phyloP scores from a whole-genome alignment of 495 filamentous ascomycete species.

The Bathelium albidoporum region DNA sequence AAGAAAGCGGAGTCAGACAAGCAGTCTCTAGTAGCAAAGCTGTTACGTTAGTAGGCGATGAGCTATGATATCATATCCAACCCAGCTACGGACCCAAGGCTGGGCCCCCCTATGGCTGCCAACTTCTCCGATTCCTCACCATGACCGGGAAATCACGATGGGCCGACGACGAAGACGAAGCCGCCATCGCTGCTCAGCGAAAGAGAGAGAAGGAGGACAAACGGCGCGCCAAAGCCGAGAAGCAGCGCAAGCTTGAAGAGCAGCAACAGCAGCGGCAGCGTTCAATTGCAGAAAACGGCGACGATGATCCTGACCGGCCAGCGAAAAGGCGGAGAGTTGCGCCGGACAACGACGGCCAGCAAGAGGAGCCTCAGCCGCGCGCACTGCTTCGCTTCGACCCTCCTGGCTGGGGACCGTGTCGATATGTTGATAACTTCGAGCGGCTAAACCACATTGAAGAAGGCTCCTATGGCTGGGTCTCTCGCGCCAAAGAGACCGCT shows the following conservation, averaged over 20 bases:
- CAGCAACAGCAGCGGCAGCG: conserved; percentile 32
- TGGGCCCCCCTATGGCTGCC: neutral
- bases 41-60: neutral
- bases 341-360: conserved; percentile 13
- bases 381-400: conserved; percentile 62
- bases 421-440: conserved; percentile 83
- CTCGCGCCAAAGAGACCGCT: conserved; percentile 64
- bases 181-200: conserved; percentile 53
- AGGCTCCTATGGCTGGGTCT: conserved; percentile 91
- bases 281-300: conserved; percentile 6
- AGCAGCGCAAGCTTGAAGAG: conserved; percentile 62
- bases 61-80: neutral
- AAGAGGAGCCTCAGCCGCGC: conserved; percentile 14
- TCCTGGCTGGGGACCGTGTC: conserved; percentile 59
- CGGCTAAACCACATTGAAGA: conserved; percentile 95
- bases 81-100: neutral
- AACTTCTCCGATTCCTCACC: neutral
- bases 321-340: conserved; percentile 44
- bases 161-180: conserved; percentile 72
- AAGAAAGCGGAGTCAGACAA: neutral
- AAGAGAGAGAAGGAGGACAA: conserved; percentile 87
- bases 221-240: conserved; percentile 74
- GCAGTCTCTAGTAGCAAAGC: no score
- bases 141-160: conserved; percentile 53
- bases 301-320: conserved; percentile 31